Base-by-base conservation (phyloP, 2,329 filamentous ascomycete species). In the Thyridium curvatum region DNA sequence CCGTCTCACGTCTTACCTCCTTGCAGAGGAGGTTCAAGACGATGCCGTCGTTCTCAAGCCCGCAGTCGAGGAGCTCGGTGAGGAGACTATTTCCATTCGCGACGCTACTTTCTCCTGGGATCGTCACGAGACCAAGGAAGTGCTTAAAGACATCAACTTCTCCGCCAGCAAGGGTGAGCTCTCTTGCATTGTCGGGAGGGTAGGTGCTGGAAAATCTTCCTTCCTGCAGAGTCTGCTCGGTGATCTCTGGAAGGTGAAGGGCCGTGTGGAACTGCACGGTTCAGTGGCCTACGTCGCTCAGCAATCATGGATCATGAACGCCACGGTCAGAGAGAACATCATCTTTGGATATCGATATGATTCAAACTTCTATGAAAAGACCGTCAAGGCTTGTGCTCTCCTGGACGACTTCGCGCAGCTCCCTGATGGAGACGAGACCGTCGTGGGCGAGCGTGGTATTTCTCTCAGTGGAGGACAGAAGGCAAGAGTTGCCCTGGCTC, bases 401-500 rank as follows among this genome's bases (percentile, higher is more conserved):
- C 56, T 84, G 6, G 90, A 96, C 49, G 93, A 98, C 58, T 96
- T 98, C 62, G 77, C 82, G 34, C 88, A 87, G 50, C 75, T 98
- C 35, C 93, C 93, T 3, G 93, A 98, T 56, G 93, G 94, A 18
- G 94, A 98, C 54, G 86, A 94, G 58, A 98, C 93, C 0, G 85
- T 96, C 53, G 94, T 98, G 30, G 93, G 93, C 41, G 94, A 98
- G 66, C 83, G 93, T 46, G 93, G 93, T 31, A 98, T 98, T 42
- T 97, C 91, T 3, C 69, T 98, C 17, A 96, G 90, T 46, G 91
- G 91, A 48, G 93, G 94, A 6, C 93, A 98, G 58, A 98, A 96
- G 65, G 91, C 93, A 40, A 86, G 93, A 45, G 74, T 98, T 44
- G 91, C 89, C 12, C 72, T 98, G 39, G 93, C 93, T 31, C 79